These are phyloP conservation scores for Drechslerella dactyloides DNA, from an alignment of 2,329 filamentous ascomycete genomes.

Conservation along the genomic window DNA sequence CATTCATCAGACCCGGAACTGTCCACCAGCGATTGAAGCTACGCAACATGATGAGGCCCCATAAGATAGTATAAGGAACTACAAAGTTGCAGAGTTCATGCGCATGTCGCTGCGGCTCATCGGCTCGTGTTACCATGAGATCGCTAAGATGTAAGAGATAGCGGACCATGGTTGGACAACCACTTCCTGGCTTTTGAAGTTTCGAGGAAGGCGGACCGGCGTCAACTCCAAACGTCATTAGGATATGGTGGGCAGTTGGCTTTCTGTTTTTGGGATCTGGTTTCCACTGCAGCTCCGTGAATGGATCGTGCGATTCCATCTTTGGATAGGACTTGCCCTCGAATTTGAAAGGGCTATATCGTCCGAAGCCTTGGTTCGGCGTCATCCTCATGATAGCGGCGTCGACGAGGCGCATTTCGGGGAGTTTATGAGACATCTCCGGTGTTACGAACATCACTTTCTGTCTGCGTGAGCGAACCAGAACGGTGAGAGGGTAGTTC, in stretches of 20 bases:
- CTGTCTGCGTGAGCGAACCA: constrained; percentile 11
- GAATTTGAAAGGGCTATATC: background rate
- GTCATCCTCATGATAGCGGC: constrained; percentile 14
- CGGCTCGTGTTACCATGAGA: background rate
- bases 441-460: background rate
- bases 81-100: constrained; percentile 19
- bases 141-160: constrained; percentile 18
- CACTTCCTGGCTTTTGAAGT: constrained; percentile 3
- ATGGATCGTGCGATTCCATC: background rate
- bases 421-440: background rate
- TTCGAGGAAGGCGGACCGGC: background rate
- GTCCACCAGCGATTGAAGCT: constrained; percentile 26
- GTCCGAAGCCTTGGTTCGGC: background rate
- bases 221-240: constrained; percentile 18
- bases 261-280: background rate
- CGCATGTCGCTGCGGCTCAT: background rate
- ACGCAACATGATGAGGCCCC: constrained; percentile 25
- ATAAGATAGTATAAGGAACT: constrained; percentile 22
- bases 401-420: constrained; percentile 8
- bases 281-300: constrained; percentile 16
- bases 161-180: constrained; percentile 11
- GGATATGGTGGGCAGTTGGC: constrained; percentile 14
- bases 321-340: constrained; percentile 16
- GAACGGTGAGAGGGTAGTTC: constrained; percentile 2
- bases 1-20: constrained; percentile 4